Conservation (phyloP, 176 grass and related monocot genomes). For the Lolium perenne region DNA sequence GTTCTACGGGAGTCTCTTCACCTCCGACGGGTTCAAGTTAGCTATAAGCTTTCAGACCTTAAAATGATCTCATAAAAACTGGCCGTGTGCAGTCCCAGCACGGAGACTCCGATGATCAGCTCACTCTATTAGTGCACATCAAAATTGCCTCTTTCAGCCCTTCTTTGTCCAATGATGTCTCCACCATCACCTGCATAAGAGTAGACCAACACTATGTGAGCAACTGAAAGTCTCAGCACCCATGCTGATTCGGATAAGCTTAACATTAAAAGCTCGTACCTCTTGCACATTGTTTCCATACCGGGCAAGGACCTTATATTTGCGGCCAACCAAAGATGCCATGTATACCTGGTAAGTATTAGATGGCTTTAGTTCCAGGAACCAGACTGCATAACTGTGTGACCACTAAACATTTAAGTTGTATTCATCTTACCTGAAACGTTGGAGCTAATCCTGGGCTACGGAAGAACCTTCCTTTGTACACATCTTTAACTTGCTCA, state of each 20-base stretch:
- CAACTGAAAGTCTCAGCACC: background rate
- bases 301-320: slow-evolving; percentile 88
- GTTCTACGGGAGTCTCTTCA: background rate
- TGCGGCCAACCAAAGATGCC: slow-evolving; percentile 71
- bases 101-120: background rate
- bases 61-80: background rate
- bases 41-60: background rate
- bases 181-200: slow-evolving; percentile 72
- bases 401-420: background rate
- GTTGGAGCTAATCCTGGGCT: slow-evolving; percentile 89
- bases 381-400: background rate
- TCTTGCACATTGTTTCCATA: slow-evolving; percentile 93
- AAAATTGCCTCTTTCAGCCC: slow-evolving; percentile 64
- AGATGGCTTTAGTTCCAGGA: background rate
- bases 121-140: slow-evolving; percentile 73
- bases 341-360: slow-evolving; percentile 74
- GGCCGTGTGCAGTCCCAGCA: background rate
- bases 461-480: slow-evolving; percentile 83
- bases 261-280: slow-evolving; percentile 43
- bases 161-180: slow-evolving; percentile 77
- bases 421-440: slow-evolving; percentile 64
- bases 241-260: background rate
- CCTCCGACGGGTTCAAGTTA: fast-evolving
- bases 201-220: background rate
- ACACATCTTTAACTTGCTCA: slow-evolving; percentile 70